Conservation (phyloP, 2,329 filamentous ascomycete genomes). For the Talaromyces sp. region DNA sequence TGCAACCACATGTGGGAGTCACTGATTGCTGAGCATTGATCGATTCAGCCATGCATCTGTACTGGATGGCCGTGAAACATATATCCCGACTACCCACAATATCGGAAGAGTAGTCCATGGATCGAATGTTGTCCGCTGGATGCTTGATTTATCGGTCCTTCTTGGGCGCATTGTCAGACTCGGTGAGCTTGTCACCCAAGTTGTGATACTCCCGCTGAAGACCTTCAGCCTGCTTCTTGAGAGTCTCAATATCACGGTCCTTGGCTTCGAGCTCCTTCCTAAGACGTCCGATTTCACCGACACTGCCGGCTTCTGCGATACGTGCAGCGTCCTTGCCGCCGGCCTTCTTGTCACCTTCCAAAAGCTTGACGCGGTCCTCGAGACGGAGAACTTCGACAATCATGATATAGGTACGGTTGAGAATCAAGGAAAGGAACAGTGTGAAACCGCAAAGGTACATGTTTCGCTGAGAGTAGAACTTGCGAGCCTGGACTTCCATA, state of each 20-base stretch:
- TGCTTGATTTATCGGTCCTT: slow-evolving; percentile 48
- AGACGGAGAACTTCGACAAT: slow-evolving; percentile 87
- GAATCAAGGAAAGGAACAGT: slow-evolving; percentile 95
- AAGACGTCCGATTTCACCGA: slow-evolving; percentile 72
- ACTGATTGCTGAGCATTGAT: neutral
- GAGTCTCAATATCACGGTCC: slow-evolving; percentile 50
- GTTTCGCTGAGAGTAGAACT: slow-evolving; percentile 99
- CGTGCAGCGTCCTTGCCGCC: slow-evolving; percentile 65
- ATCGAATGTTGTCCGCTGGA: neutral
- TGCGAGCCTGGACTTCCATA: slow-evolving; percentile 97
- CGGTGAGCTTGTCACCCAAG: slow-evolving; percentile 73
- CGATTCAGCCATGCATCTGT: neutral
- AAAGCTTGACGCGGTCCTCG: slow-evolving; percentile 82
- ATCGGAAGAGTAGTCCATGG: neutral
- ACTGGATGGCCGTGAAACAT: neutral
- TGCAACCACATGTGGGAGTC: neutral
- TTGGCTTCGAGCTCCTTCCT: slow-evolving; percentile 49
- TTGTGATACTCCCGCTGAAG: slow-evolving; percentile 80
- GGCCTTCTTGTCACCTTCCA: slow-evolving; percentile 61
- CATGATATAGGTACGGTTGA: slow-evolving; percentile 97
- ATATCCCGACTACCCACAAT: neutral
- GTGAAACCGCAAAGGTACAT: slow-evolving; percentile 99
- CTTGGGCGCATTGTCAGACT: slow-evolving; percentile 46
- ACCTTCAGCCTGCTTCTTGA: slow-evolving; percentile 84
- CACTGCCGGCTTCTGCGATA: slow-evolving; percentile 65